Conservation (phyloP, 2,329 filamentous ascomycete genomes). For the Ilyonectria robusta region DNA sequence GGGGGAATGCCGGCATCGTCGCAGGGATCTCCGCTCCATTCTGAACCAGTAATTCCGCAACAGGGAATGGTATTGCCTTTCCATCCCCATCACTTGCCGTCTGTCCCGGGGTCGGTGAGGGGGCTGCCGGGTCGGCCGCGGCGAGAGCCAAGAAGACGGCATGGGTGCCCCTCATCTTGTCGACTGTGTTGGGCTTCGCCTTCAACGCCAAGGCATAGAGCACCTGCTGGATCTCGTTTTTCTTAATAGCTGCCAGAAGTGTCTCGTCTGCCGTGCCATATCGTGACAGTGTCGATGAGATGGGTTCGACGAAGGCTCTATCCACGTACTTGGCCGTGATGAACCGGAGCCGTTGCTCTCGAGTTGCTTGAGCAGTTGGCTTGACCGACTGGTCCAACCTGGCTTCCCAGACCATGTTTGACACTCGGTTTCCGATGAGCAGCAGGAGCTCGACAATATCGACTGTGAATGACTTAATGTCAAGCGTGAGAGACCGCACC, state of each 20-base stretch:
- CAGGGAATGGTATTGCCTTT: constrained; percentile 80
- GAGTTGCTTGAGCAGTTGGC: constrained; percentile 81
- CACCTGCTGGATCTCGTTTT: constrained; percentile 94
- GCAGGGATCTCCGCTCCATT: constrained; percentile 92
- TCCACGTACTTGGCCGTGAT: constrained; percentile 97
- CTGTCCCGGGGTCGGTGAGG: constrained; percentile 65
- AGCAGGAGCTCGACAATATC: constrained; percentile 96
- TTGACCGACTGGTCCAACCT: constrained; percentile 82
- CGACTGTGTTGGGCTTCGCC: constrained; percentile 88
- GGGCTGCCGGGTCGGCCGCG: constrained; percentile 90
- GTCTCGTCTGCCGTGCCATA: constrained; percentile 89
- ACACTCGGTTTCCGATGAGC: constrained; percentile 92
- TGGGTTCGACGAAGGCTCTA: constrained; percentile 82
- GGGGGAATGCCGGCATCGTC: constrained; percentile 83
- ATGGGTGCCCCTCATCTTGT: constrained; percentile 90
- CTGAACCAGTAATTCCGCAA: constrained; percentile 92
- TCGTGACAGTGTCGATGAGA: constrained; percentile 81
- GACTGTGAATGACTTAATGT: constrained; percentile 95
- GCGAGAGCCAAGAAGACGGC: constrained; percentile 92
- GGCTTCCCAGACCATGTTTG: constrained; percentile 97
- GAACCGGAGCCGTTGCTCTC: constrained; percentile 93
- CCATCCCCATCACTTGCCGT: constrained; percentile 60
- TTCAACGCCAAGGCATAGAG: constrained; percentile 89
- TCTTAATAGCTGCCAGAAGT: constrained; percentile 92
- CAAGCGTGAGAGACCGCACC: constrained; percentile 92